These are phyloP conservation scores for Fraxinus quadrangulata DNA, from an alignment of 257 asterid species.

Conservation along the genomic window DNA sequence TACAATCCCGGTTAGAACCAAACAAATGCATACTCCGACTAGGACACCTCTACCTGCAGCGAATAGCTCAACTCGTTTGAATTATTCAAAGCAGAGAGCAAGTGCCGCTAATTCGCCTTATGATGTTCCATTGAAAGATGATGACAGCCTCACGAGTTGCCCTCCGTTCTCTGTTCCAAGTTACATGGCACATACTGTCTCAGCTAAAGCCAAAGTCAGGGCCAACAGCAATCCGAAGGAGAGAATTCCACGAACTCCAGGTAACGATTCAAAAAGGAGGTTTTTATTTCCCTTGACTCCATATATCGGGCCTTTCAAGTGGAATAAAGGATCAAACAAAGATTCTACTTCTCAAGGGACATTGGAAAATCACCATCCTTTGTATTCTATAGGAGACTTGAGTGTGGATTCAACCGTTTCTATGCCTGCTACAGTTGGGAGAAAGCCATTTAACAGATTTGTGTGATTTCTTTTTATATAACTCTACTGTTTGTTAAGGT, in stretches of 20 bases:
- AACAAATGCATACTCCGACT: conserved; percentile 61
- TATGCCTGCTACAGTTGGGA: conserved; percentile 73
- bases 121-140: conserved; percentile 59
- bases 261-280: conserved; percentile 66
- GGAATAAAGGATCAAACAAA: conserved; percentile 70
- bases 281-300: conserved; percentile 86
- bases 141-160: conserved; percentile 87
- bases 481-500: background rate
- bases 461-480: conserved; percentile 43
- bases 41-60: conserved; percentile 53
- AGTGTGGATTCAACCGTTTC: conserved; percentile 74
- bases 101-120: conserved; percentile 46
- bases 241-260: conserved; percentile 64
- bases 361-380: conserved; percentile 52
- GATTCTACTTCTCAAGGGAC: conserved; percentile 52
- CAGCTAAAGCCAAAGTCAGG: conserved; percentile 79
- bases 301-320: conserved; percentile 57
- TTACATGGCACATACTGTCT: conserved; percentile 84
- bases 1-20: conserved; percentile 54
- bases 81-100: conserved; percentile 44
- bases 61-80: conserved; percentile 33
- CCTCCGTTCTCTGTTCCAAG: conserved; percentile 86
- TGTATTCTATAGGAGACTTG: conserved; percentile 49
- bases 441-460: conserved; percentile 87
- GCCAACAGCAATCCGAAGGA: conserved; percentile 81